phyloP scores from a whole-genome alignment of 2,329 filamentous ascomycete genomes.

The Corynespora cassiicola region DNA sequence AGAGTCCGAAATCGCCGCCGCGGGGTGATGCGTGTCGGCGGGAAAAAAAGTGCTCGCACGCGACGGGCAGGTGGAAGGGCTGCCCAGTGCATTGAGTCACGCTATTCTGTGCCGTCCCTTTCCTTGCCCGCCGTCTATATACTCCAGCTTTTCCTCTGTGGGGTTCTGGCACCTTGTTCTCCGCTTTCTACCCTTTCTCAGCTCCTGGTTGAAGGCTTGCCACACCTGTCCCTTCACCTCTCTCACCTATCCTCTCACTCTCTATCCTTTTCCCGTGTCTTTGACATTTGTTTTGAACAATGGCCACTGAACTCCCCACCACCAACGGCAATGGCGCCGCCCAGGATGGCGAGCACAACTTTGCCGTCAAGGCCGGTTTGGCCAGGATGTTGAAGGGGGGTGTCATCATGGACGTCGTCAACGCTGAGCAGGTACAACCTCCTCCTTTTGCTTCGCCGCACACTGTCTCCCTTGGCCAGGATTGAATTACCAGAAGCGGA shows the following conservation, averaged over 20 bases:
- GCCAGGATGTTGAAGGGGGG: constrained; percentile 99
- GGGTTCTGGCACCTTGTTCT: not conserved
- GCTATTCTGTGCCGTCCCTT: no score
- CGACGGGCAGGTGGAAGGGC: no score
- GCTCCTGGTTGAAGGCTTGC: no score
- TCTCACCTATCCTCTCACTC: constrained; percentile 4
- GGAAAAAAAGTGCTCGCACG: no score
- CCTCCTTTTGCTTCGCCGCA: not conserved
- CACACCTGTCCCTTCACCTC: no score
- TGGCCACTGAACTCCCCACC: constrained; percentile 57
- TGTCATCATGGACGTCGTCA: constrained; percentile 99
- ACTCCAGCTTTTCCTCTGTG: constrained; percentile 3
- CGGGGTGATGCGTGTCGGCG: no score
- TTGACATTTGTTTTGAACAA: constrained; percentile 22
- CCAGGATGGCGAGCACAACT: constrained; percentile 63
- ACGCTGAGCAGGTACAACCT: constrained; percentile 73
- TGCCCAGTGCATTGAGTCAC: no score
- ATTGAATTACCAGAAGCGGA: not conserved
- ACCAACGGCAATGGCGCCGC: constrained; percentile 50
- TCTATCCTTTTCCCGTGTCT: not conserved
- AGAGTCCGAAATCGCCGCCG: no score
- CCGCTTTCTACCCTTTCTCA: not conserved
- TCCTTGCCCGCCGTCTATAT: not conserved
- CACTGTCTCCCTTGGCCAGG: not conserved
- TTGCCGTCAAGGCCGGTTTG: constrained; percentile 91